phyloP scores from a whole-genome alignment of 2,329 filamentous ascomycete genomes.

The Dothistroma pini region DNA sequence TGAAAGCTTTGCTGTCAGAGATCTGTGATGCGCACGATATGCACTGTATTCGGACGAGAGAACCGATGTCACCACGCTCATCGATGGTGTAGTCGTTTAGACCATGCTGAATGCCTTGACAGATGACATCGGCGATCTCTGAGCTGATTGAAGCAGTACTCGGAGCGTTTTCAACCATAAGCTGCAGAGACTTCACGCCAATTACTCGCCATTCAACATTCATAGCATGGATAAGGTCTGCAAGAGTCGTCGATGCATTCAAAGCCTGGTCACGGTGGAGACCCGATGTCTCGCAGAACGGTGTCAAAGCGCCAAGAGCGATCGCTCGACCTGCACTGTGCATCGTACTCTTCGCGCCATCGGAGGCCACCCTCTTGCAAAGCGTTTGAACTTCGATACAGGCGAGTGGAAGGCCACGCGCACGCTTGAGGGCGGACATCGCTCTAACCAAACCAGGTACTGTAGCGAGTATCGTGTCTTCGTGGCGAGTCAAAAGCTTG shows the following conservation, averaged over 20 bases:
- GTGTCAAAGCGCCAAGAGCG: constrained; percentile 40
- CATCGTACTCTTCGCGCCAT: constrained; percentile 39
- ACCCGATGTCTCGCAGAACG: constrained; percentile 14
- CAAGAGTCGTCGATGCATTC: constrained; percentile 35
- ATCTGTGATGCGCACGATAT: constrained; percentile 55
- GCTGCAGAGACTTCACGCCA: constrained; percentile 39
- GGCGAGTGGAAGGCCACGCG: constrained; percentile 13
- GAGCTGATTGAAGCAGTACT: constrained; percentile 6
- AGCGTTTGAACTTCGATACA: constrained; percentile 23
- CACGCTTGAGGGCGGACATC: constrained; percentile 16
- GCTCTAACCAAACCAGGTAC: constrained; percentile 25
- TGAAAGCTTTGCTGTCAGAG: constrained; percentile 9
- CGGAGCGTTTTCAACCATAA: constrained; percentile 17
- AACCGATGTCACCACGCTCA: constrained; percentile 84
- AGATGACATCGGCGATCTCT: constrained; percentile 21
- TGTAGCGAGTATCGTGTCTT: constrained; percentile 24
- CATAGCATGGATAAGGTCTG: constrained; percentile 25
- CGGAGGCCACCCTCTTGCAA: constrained; percentile 21
- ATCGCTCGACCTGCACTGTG: constrained; percentile 43
- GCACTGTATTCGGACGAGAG: constrained; percentile 76
- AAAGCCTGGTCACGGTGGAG: constrained; percentile 12
- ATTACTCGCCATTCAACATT: constrained; percentile 46
- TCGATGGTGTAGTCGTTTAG: constrained; percentile 90
- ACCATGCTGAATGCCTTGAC: constrained; percentile 37
- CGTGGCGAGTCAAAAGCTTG: constrained; percentile 29